Evolutionary conservation across 768 basidiomycete species (phyloP).

Genomic region (Candolleomyces aberdarensis): DNA sequence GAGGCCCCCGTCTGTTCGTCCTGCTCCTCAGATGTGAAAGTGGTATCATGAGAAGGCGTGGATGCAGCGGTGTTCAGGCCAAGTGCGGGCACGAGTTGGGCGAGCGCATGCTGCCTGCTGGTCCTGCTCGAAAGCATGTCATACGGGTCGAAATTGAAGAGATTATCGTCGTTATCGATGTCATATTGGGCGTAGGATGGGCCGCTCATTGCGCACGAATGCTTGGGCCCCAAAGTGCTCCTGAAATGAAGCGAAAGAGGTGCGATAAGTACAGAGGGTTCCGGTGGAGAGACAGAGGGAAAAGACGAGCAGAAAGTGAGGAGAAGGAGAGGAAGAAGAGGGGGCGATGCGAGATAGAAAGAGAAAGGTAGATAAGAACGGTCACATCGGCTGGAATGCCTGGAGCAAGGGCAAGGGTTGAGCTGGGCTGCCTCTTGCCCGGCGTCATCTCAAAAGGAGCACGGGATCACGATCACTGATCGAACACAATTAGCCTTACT

Average conservation of each 20-base stretch:
- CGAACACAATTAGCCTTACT: not conserved
- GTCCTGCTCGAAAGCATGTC: conserved; percentile 1
- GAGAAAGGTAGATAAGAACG: not conserved
- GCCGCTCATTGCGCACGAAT: conserved; percentile 24
- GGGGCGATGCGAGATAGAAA: not conserved
- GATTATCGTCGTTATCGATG: conserved; percentile 51
- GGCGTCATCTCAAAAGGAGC: conserved; percentile 5
- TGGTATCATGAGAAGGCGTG: conserved; percentile 28
- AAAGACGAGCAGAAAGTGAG: conserved; percentile 7
- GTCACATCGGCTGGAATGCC: conserved; percentile 3
- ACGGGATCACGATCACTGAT: conserved; percentile 7
- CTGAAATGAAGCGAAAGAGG: conserved; percentile 5
- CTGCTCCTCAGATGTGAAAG: conserved; percentile 27
- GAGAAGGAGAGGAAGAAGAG: conserved; percentile 1
- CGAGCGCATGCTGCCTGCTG: not conserved
- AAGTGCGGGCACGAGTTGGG: not conserved
- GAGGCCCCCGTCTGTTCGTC: conserved; percentile 7
- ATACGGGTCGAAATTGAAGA: conserved; percentile 28
- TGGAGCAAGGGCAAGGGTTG: not conserved
- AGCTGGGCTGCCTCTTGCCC: conserved; percentile 3
- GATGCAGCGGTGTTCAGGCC: conserved; percentile 14
- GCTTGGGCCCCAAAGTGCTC: conserved; percentile 10
- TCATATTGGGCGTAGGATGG: conserved; percentile 24
- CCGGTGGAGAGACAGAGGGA: conserved; percentile 12
- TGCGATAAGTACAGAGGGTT: conserved; percentile 11